Conservation (phyloP, 2,329 filamentous ascomycete species). For the Pyricularia grisea region DNA sequence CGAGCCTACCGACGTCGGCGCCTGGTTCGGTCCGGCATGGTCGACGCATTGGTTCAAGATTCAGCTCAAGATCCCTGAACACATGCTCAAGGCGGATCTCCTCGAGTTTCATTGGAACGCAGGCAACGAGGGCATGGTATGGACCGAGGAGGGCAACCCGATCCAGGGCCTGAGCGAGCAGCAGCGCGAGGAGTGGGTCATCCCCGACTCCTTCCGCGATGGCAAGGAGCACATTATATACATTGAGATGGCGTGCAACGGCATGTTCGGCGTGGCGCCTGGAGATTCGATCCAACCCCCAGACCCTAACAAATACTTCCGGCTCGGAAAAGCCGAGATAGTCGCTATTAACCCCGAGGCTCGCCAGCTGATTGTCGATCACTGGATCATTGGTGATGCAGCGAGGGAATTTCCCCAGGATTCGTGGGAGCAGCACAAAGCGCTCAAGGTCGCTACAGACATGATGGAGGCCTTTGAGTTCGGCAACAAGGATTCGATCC, state of each 20-base stretch:
- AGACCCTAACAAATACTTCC: conserved; percentile 45
- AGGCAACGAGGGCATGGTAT: conserved; percentile 56
- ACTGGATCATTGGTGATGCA: conserved; percentile 56
- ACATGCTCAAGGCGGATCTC: conserved; percentile 59
- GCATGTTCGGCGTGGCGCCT: conserved; percentile 48
- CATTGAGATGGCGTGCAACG: conserved; percentile 63
- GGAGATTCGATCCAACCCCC: conserved; percentile 54
- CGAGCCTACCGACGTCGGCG: conserved; percentile 62
- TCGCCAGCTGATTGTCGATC: conserved; percentile 51
- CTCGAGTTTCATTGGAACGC: conserved; percentile 62
- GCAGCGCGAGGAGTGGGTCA: conserved; percentile 54
- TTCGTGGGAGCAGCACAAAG: conserved; percentile 53
- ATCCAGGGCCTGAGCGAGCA: conserved; percentile 57
- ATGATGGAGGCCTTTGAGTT: conserved; percentile 59
- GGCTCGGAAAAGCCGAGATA: conserved; percentile 47
- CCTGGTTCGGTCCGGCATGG: conserved; percentile 88
- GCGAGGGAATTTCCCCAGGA: conserved; percentile 55
- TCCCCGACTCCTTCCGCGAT: conserved; percentile 48
- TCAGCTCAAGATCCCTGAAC: conserved; percentile 63
- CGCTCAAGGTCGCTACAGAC: conserved; percentile 49
- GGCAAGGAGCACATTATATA: conserved; percentile 55
- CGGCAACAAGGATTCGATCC: conserved; percentile 47
- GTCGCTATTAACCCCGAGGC: conserved; percentile 54
- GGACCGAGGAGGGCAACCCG: conserved; percentile 51
- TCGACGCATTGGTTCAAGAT: conserved; percentile 97